Base-by-base conservation (phyloP, 169 alveolate genomes). In the Plasmodium cynomolgi region DNA sequence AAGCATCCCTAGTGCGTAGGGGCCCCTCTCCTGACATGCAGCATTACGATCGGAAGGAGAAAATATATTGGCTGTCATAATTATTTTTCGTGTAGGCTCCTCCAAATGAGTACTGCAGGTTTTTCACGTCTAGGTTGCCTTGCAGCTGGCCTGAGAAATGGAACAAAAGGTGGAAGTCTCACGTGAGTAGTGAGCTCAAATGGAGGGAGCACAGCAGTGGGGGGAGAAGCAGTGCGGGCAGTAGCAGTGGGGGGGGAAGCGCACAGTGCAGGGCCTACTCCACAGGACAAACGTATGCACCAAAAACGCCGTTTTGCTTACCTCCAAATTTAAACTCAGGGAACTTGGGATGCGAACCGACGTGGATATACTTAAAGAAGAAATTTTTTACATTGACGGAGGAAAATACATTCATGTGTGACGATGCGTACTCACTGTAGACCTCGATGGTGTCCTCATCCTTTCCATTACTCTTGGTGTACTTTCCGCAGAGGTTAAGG, bases 371-470 rank as follows among this genome's bases (percentile, higher is more conserved):
- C 33, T 84, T 84, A 13, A 84, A 84, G 44, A 75, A 73, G 23
- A 84, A 74, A 31, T 84, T 84, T 20, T 84, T 26, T 5, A 84
- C 93, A 31, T 84, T 84, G 34, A 84, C 58, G 6, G 93, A 84
- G 37, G 93, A 84, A 72, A 84, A 84, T 44, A 84, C 11, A 79
- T 50, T 84, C 84, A 47, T 84, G 62, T 74, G n/a, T 0, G 74
- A 71, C 23, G 93, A 31, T 5, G 73, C 13, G 58, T 84, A 84
- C n/a, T 84, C 93, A 47, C 93, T 75, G 26, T 84, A 84, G 1
- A 84, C 84, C 54, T 84, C 93, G 62, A 84, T 72, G 5, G 93
- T n/a, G 39, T 84, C 93, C 11, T 84, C 93, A 44, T n/a, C 84
- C 58, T 84, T 84, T 74, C 33, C 82, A 74, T 31, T 84, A 11